Conservation (phyloP, 192 early-diverging fungal species). For the Chytriomyces confervae region DNA sequence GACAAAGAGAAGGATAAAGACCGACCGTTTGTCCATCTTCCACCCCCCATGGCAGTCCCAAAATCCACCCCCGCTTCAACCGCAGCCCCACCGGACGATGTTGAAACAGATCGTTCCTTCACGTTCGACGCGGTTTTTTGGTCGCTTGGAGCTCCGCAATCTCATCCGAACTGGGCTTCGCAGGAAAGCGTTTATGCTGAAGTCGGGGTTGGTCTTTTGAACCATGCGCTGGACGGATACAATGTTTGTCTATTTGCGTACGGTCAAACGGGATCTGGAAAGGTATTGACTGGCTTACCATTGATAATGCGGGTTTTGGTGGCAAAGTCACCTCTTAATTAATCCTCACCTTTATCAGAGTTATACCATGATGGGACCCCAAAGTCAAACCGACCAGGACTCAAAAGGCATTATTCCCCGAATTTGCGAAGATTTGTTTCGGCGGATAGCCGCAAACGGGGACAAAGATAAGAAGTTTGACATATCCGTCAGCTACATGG, state of each 20-base stretch:
- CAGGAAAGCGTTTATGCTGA: conserved; percentile 79
- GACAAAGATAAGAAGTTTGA: conserved; percentile 39
- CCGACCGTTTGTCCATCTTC: not conserved
- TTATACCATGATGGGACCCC: conserved; percentile 71
- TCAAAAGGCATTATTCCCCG: conserved; percentile 81
- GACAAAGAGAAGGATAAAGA: not conserved
- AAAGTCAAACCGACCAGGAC: not conserved
- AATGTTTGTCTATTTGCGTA: conserved; percentile 95
- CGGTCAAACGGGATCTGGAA: conserved; percentile 83
- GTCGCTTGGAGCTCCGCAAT: conserved; percentile 40
- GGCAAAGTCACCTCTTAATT: not conserved
- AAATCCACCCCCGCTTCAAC: not conserved
- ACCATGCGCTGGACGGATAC: conserved; percentile 88
- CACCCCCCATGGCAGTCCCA: not conserved
- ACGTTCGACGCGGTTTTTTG: conserved; percentile 92
- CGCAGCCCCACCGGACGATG: conserved; percentile 25
- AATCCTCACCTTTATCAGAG: not conserved
- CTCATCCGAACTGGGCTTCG: conserved; percentile 59
- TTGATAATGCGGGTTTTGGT: not conserved
- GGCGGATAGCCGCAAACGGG: conserved; percentile 54
- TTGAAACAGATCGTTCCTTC: conserved; percentile 58
- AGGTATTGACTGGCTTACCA: conserved; percentile 38
- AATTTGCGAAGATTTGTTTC: conserved; percentile 82
- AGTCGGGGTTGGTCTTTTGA: conserved; percentile 76
- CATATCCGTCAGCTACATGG: conserved; percentile 82